Evolutionary conservation across 2,329 filamentous ascomycete species (phyloP), one percentile per base, ranked within the genome.

Genomic region (Sporothrix schenckii): DNA sequence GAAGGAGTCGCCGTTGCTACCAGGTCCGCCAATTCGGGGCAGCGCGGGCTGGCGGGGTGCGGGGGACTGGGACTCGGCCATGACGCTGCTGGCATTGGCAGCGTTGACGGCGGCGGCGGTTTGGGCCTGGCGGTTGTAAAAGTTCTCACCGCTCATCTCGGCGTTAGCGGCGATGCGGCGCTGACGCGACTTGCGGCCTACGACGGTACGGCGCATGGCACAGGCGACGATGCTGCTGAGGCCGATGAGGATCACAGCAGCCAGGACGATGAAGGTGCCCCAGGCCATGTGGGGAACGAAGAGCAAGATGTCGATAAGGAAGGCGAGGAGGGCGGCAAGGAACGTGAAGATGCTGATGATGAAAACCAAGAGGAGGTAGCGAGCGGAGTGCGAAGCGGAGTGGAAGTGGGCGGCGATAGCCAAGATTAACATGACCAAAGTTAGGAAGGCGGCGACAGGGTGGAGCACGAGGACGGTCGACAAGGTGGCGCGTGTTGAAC

Each of bases 91-190:
- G 5, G 78, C 77, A 4, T 81, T 78, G 1, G 80, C 78, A 3
- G 79, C 77, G n/a, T 78, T 78, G 1, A 81, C 78, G 3, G 78
- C 77, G 10, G 79, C 78, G 9, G 80, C 78, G 52, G 80, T 76
- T 72, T 87, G 84, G 50, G 83, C 85, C 79, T 91, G 88, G 71
- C 90, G 86, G 76, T 90, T 91, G 80, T 96, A 97, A 79, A 91
- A 97, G 77, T 94, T 95, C 76, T 95, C 89, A 39, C 94, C 94
- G 78, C 92, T 98, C 94, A 98, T 98, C 78, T 98, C 94, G 9
- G 94, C 92, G 78, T 98, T 97, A 79, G 96, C 92, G 2, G 89
- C 93, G 77, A 98, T 96, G 60, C 93, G 88, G 83, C 90, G 92
- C 85, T 95, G 94, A 73, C 94, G 88, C n/a, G 94, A 92, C 82